Base-by-base conservation (phyloP, 116 monocot genomes). In the Trichopus zeylanicus region DNA sequence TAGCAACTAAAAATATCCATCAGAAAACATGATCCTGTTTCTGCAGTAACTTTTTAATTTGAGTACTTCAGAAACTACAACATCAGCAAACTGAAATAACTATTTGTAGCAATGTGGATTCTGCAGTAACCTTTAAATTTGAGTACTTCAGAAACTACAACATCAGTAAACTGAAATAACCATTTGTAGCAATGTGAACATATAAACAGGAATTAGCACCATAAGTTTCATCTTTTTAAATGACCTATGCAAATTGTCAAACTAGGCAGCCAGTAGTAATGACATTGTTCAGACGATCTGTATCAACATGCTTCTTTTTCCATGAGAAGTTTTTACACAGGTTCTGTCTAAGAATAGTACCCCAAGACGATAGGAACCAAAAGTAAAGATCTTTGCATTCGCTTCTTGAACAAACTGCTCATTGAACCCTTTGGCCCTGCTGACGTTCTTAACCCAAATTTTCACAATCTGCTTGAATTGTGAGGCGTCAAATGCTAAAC, bases 351-450 rank as follows among this genome's bases (percentile, higher is more conserved):
- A 20, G 10, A 53, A 28, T n/a, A 57, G 60, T 94, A 94, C 94
- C 82, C 89, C 89, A 35, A 94, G 78, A 10, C 89, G 75, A 47
- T 89, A 94, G 46, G 89, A 94, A 51, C 94, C 94, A 68, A 89
- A 94, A 24, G 94, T 94, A 39, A 94, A 94, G 61, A 94, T 94
- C 64, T 94, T 94, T 9, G 94, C 89, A 75, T 94, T 94, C 1
- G 94, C 94, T 74, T 94, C 94, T 39, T 80, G 86, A 26, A 88
- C 85, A 56, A 94, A 77, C 63, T 94, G 94, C 37, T 94, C 94
- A 59, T 89, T 89, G 60, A 86, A 86, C 13, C 83, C 94, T 49
- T 86, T 94, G 26, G 70, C 59, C 56, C 74, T 82, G 70, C 89
- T 89, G 58, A 86, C 56, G 65, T 81, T 94, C 62, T 86, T 94